phyloP scores from a whole-genome alignment of 2,329 filamentous ascomycete species.

The Rosellinia necatrix region DNA sequence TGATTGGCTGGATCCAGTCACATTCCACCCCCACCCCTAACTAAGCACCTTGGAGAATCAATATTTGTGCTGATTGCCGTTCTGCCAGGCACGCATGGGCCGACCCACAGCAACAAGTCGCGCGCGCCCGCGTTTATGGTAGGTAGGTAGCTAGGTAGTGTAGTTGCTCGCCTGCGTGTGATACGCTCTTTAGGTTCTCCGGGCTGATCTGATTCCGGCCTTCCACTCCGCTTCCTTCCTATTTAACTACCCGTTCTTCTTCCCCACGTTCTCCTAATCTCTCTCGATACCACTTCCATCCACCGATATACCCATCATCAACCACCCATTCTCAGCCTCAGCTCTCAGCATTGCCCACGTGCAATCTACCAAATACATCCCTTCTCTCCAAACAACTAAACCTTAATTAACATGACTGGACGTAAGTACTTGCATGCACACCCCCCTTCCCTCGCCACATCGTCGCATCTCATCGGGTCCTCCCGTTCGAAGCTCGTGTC shows the following conservation, averaged over 20 bases:
- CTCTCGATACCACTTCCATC: slow-evolving; percentile 27
- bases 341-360: slow-evolving; percentile 20
- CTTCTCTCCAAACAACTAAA: slow-evolving; percentile 16
- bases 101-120: slow-evolving; percentile 22
- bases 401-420: slow-evolving; percentile 42
- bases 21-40: not conserved
- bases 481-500: too few species aligned
- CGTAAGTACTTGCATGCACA: slow-evolving; percentile 52
- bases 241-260: slow-evolving; percentile 35
- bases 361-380: slow-evolving; percentile 17
- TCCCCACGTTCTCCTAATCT: slow-evolving; percentile 38
- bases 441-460: slow-evolving; percentile 40
- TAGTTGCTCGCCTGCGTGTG: slow-evolving; percentile 2
- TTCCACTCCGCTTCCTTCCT: slow-evolving; percentile 30
- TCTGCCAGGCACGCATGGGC: slow-evolving; percentile 10
- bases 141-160: too few species aligned
- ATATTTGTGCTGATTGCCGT: slow-evolving; percentile 10
- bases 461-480: slow-evolving; percentile 45
- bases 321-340: slow-evolving; percentile 33
- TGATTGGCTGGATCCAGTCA: slow-evolving; percentile 21
- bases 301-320: slow-evolving; percentile 23
- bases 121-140: slow-evolving; percentile 17
- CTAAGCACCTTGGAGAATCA: not conserved
- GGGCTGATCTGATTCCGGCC: slow-evolving; percentile 43
- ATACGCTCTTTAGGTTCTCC: slow-evolving; percentile 6